Percentiles rank a stretch among this genome's conserved stretches.
phyloP scores from a whole-genome alignment of 768 basidiomycete genomes.

The Lentinula sp. region DNA sequence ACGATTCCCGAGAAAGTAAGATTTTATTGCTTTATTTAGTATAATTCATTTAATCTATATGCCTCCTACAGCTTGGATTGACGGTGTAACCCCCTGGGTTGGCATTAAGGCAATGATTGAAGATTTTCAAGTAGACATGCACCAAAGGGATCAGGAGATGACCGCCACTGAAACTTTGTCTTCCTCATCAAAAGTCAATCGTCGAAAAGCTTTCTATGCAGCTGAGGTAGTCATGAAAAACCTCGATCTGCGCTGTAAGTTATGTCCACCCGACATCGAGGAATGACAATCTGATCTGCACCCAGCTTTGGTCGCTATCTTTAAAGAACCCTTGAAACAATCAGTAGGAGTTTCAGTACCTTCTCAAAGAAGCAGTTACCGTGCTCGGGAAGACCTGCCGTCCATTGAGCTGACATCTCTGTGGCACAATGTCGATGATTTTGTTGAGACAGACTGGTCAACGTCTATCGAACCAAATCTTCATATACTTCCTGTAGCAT shows the following conservation, averaged over 20 bases:
- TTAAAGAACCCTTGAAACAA: slow-evolving; percentile 66
- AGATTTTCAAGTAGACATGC: slow-evolving; percentile 83
- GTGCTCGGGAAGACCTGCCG: slow-evolving; percentile 39
- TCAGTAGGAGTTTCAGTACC: slow-evolving; percentile 42
- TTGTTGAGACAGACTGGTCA: slow-evolving; percentile 69
- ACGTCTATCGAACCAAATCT: slow-evolving; percentile 49
- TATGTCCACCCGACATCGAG: neutral
- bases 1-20: slow-evolving; percentile 65
- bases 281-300: neutral
- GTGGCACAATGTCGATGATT: slow-evolving; percentile 83
- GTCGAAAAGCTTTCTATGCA: slow-evolving; percentile 82
- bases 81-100: slow-evolving; percentile 73
- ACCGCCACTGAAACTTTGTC: slow-evolving; percentile 50
- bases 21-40: neutral
- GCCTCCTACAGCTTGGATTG: slow-evolving; percentile 54
- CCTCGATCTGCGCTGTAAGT: slow-evolving; percentile 52
- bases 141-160: slow-evolving; percentile 85
- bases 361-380: slow-evolving; percentile 42
- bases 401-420: slow-evolving; percentile 35
- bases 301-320: slow-evolving; percentile 66
- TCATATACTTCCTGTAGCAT: slow-evolving; percentile 65
- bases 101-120: slow-evolving; percentile 83
- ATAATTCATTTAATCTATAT: slow-evolving; percentile 3
- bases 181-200: slow-evolving; percentile 50
- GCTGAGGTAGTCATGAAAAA: slow-evolving; percentile 79